Percentiles rank a stretch among this genome's conserved stretches.
phyloP scores from a whole-genome alignment of 2,329 filamentous ascomycete species.

The Penicillium glabrum region DNA sequence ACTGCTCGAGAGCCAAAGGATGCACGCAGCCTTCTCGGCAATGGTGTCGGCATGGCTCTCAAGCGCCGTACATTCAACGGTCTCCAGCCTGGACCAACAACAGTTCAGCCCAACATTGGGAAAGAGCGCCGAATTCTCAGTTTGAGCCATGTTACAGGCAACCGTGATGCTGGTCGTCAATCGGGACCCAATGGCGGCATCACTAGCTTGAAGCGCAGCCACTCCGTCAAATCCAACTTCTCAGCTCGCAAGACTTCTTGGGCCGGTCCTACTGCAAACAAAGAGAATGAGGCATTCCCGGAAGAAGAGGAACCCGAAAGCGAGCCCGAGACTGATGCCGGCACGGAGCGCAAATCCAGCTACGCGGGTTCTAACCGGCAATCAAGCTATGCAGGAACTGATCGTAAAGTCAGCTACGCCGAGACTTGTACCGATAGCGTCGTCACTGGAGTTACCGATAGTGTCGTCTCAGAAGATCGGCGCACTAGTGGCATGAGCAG shows the following conservation, averaged over 20 bases:
- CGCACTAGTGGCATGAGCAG: constrained; percentile 42
- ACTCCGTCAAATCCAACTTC: constrained; percentile 69
- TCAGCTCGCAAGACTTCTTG: constrained; percentile 68
- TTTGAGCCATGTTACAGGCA: constrained; percentile 83
- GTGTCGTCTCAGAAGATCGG: constrained; percentile 39
- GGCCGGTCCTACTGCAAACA: constrained; percentile 56
- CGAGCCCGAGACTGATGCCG: constrained; percentile 51
- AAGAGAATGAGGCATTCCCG: constrained; percentile 64
- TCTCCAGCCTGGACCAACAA: constrained; percentile 41
- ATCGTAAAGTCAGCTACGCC: constrained; percentile 27
- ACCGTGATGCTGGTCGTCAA: constrained; percentile 47
- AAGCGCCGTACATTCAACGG: constrained; percentile 53
- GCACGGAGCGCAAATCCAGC: constrained; percentile 46
- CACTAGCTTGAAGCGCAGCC: constrained; percentile 70
- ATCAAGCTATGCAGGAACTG: constrained; percentile 32
- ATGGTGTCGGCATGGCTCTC: constrained; percentile 47
- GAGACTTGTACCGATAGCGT: constrained; percentile 43
- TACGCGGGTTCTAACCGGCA: constrained; percentile 37
- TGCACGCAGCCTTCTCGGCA: constrained; percentile 38
- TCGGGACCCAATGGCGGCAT: constrained; percentile 39
- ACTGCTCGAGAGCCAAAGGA: constrained; percentile 37
- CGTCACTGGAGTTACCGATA: constrained; percentile 38
- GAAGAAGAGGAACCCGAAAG: constrained; percentile 60
- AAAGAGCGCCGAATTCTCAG: constrained; percentile 79
- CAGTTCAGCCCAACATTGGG: constrained; percentile 47